A percentile compares a stretch with the other conserved stretches of the same genome.
phyloP scores from a whole-genome alignment of 345 rosid genomes.

The Linum trigynum region DNA sequence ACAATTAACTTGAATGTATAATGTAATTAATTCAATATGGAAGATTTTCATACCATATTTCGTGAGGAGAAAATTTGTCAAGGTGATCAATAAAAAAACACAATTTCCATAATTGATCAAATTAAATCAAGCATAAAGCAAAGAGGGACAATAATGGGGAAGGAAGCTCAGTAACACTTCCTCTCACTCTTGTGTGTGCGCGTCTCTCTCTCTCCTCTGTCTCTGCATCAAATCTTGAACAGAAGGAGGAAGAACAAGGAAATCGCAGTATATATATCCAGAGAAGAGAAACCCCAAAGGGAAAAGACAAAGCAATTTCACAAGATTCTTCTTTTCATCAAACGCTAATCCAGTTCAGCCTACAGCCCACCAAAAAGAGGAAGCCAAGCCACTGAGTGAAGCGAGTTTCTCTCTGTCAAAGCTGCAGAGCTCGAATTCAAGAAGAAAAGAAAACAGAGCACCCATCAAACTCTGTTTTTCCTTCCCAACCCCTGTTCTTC shows the following conservation, averaged over 20 bases:
- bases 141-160: too few species aligned
- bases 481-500: neutral
- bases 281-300: neutral
- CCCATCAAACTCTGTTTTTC: neutral
- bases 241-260: neutral
- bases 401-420: neutral
- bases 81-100: too few species aligned
- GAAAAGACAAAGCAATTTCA: neutral
- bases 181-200: too few species aligned
- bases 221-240: neutral
- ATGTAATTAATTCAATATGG: too few species aligned
- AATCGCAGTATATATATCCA: neutral
- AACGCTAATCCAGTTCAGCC: neutral
- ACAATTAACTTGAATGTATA: too few species aligned
- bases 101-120: too few species aligned
- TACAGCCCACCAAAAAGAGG: neutral
- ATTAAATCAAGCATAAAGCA: too few species aligned
- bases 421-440: neutral
- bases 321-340: neutral
- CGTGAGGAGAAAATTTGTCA: too few species aligned
- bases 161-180: too few species aligned
- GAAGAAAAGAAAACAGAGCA: neutral
- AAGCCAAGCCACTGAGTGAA: too few species aligned
- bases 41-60: too few species aligned
- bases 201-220: neutral